Base-by-base conservation (phyloP, 2,329 filamentous ascomycete genomes). In the Parafenestella ontariensis region DNA sequence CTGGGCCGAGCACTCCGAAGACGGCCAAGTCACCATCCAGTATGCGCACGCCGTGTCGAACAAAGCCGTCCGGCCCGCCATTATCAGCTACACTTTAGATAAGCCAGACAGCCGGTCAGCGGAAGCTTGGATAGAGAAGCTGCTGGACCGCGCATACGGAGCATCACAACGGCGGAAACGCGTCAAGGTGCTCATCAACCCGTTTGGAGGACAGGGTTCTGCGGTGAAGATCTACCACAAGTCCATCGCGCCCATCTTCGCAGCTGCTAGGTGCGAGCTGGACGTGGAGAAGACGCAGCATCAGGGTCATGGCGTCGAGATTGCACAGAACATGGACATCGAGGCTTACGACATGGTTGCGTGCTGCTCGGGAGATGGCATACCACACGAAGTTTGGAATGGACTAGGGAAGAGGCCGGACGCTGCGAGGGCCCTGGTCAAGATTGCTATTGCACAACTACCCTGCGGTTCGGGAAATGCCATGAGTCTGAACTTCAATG, bases 391-490 rank as follows among this genome's bases (percentile, higher is more conserved):
- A 76, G 89, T 96, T 8, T 96, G 97, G 80, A 98, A 99, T 71
- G 95, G 95, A 0, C 79, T 99, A 28, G 92, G 86, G 13, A 89
- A 87, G 76, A 87, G 92, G 34, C 71, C 83, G 4, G 90, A 97
- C 76, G 92, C 92, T 18, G 81, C 82, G 28, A 83, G 83, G 50
- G 95, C 94, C 0, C 78, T 99, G 56, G 79, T 82, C 20, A 90
- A 88, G 67, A 78, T 98, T 13, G 91, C 95, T 0, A 87, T 99
- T 1, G 89, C 88, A 20, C 91, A 96, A 70, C 83, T 99, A 31
- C 95, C 95, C 1, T 96, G 93, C 70, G 95, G 95, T 13, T 95
- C 91, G 45, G 95, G 95, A 5, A 99, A 99, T 74, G 95, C 91
- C 20, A 90, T 98, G 87, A 90, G 91, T 59, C 88, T 89, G 79